Evolutionary conservation across 169 alveolate species (phyloP), one percentile per base, ranked within the genome.

Genomic region (Amoebophrya sp.): DNA sequence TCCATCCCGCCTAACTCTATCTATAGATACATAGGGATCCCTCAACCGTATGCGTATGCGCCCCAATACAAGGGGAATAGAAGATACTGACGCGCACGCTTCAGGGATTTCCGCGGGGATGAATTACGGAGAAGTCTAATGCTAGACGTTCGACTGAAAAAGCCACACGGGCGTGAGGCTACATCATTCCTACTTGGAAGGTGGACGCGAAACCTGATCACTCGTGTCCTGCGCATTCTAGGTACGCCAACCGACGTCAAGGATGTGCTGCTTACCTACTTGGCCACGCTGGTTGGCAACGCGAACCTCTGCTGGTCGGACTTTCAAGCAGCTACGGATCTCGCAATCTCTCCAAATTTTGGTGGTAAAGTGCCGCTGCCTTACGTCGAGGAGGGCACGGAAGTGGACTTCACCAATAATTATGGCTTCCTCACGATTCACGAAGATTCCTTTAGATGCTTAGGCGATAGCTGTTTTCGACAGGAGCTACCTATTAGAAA

Each of bases 301-400:
- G 83, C 83, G 38, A 65, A 65, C n/a, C 83, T 65, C 83, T 65
- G 83, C 83, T 65, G 83, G 83, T 65, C 83, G 36, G 83, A 65
- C n/a, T 65, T 65, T 36, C 83, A 65, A 36, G 83, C 83, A 26
- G 83, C 83, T 36, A 65, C 83, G 38, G 83, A 65, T 36, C 26
- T 65, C 2, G 83, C 83, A 29, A 26, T 65, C 36, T 65, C 83
- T 10, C 83, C 83, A 6, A 65, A 65, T 26, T 65, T 65, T 36
- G 83, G 83, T 36, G 83, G 83, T 26, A 29, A 36, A 29, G 83
- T 65, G 36, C 36, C 83, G 33, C 83, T 65, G 2, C 83, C 83
- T 10, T 65, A 65, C 33, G 83, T 65, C 10, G 83, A 65, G 83
- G 83, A 65, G 83, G 83, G 83, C 26, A 18, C 26, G 36, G 83